These are phyloP conservation scores for Excoecaria cochinchinensis DNA, from an alignment of 345 rosid genomes.

Conservation along the genomic window DNA sequence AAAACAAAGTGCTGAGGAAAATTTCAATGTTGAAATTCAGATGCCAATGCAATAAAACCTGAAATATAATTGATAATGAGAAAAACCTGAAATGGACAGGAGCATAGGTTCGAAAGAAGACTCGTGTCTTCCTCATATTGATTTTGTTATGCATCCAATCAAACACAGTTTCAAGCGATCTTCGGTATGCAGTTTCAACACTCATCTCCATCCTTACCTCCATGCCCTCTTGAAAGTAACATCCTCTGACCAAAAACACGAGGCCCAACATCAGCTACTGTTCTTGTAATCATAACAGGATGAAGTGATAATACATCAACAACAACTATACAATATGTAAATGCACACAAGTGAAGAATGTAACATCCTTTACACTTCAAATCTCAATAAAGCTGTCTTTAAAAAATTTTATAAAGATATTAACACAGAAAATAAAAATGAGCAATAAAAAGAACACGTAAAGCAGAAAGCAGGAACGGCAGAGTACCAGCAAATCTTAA, in stretches of 20 bases:
- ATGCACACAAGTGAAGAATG: not conserved
- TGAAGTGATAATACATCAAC: not conserved
- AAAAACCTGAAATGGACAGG: conserved; percentile 39
- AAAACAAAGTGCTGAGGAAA: not conserved
- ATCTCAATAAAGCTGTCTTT: not conserved
- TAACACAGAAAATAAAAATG: too few relatives aligned
- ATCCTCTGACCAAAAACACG: conserved; percentile 20
- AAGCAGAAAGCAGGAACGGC: not conserved
- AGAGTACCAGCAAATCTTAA: not conserved
- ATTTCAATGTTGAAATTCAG: not conserved
- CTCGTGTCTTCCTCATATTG: conserved; percentile 26
- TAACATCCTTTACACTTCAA: not conserved
- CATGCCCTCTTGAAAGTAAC: conserved; percentile 33
- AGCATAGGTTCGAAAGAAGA: conserved; percentile 33
- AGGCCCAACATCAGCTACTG: not conserved
- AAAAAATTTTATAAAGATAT: not conserved
- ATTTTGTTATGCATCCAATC: conserved; percentile 25
- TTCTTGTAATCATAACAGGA: not conserved
- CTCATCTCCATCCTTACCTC: conserved; percentile 32
- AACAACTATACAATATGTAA: not conserved
- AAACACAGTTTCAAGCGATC: conserved; percentile 27
- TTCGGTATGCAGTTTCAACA: conserved; percentile 30
- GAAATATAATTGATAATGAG: not conserved
- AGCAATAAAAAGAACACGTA: not conserved
- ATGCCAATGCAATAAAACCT: not conserved